A percentile compares a stretch with the other conserved stretches of the same genome.
phyloP scores from a whole-genome alignment of 1,139 yeast genomes.

The Pichia sp. region DNA sequence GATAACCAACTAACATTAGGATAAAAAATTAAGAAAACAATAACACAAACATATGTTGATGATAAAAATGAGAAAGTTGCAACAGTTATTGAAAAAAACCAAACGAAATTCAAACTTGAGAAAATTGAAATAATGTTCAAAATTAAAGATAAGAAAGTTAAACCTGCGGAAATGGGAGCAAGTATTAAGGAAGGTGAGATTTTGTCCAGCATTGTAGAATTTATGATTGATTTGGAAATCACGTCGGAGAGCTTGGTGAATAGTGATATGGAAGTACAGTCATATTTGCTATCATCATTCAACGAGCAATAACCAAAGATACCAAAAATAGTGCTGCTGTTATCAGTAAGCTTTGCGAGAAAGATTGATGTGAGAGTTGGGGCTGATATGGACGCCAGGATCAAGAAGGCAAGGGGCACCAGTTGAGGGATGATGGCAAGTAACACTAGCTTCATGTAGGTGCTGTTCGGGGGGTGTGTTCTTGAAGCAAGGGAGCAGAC shows the following conservation, averaged over 20 bases:
- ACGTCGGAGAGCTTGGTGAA: slow-evolving; percentile 17
- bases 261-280: slow-evolving; percentile 1
- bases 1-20: slow-evolving; percentile 65
- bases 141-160: slow-evolving; percentile 25
- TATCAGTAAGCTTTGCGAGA: slow-evolving; percentile 32
- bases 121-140: slow-evolving; percentile 22
- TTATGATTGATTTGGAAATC: slow-evolving; percentile 3
- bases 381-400: slow-evolving; percentile 42
- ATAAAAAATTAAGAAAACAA: slow-evolving; percentile 49
- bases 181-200: slow-evolving; percentile 23
- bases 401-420: slow-evolving; percentile 36
- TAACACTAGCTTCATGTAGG: slow-evolving; percentile 1
- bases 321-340: slow-evolving; percentile 21
- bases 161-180: slow-evolving; percentile 27
- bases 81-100: slow-evolving; percentile 31
- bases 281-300: neutral
- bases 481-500: no score
- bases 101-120: slow-evolving; percentile 24
- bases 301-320: slow-evolving; percentile 42
- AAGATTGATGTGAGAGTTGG: slow-evolving; percentile 38
- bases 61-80: slow-evolving; percentile 43
- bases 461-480: neutral
- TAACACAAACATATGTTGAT: slow-evolving; percentile 47
- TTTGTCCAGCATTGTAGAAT: slow-evolving; percentile 18
- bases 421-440: slow-evolving; percentile 25